Evolutionary conservation across 768 basidiomycete species (phyloP).

Genomic region (Boletus reticuloceps): DNA sequence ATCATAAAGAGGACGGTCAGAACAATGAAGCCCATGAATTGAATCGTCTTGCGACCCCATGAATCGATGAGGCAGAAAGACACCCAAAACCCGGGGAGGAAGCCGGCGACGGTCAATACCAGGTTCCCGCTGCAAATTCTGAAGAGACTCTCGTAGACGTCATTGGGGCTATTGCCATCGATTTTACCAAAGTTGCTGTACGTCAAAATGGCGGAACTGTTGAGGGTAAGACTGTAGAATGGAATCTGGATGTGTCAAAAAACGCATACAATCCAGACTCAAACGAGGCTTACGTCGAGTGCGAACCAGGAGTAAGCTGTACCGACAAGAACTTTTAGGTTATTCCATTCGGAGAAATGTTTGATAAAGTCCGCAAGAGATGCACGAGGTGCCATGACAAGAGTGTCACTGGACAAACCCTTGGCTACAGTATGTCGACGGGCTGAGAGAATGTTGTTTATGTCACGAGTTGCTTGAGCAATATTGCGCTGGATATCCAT

Average conservation of each 20-base stretch:
- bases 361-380: conserved; percentile 58
- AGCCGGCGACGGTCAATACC: conserved; percentile 17
- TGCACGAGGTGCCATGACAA: conserved; percentile 60
- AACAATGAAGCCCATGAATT: conserved; percentile 66
- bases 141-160: conserved; percentile 24
- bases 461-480: conserved; percentile 67
- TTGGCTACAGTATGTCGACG: conserved; percentile 45
- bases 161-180: conserved; percentile 3
- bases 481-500: conserved; percentile 88
- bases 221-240: conserved; percentile 85
- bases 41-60: conserved; percentile 73
- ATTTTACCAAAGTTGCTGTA: conserved; percentile 67
- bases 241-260: conserved; percentile 53
- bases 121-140: conserved; percentile 21
- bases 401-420: conserved; percentile 43
- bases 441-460: conserved; percentile 56
- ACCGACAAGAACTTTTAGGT: conserved; percentile 76
- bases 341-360: conserved; percentile 72
- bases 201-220: conserved; percentile 69
- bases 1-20: conserved; percentile 65
- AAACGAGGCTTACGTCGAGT: conserved; percentile 54
- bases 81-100: conserved; percentile 55
- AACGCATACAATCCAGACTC: not conserved
- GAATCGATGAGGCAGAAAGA: conserved; percentile 66
- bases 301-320: conserved; percentile 87